phyloP scores from a whole-genome alignment of 306 rosid species.

The Lagenaria siceraria region DNA sequence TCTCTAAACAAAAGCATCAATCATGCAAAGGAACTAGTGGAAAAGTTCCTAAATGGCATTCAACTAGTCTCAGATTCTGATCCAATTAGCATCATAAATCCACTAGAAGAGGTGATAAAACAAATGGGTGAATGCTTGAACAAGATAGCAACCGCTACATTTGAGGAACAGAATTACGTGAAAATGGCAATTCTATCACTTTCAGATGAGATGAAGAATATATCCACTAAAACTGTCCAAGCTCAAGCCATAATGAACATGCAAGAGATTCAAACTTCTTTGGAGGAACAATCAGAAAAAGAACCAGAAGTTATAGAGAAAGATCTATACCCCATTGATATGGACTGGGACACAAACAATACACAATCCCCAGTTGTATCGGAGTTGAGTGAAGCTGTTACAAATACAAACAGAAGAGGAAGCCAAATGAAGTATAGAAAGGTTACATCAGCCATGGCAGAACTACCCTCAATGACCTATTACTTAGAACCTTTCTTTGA shows the following conservation, averaged over 20 bases:
- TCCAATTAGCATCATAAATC: slow-evolving; percentile 5
- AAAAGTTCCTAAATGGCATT: slow-evolving; percentile 17
- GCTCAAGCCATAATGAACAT: not conserved
- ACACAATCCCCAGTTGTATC: slow-evolving; percentile 1
- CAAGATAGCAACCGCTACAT: slow-evolving; percentile 21
- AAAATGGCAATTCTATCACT: slow-evolving; percentile 19
- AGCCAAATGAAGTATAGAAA: slow-evolving; percentile 4
- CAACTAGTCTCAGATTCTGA: slow-evolving; percentile 4
- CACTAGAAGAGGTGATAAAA: slow-evolving; percentile 21
- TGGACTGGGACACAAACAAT: slow-evolving; percentile 14
- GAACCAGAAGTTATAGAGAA: slow-evolving; percentile 11
- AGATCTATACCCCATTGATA: slow-evolving; percentile 27
- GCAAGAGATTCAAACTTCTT: slow-evolving; percentile 1
- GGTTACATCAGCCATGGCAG: not conserved
- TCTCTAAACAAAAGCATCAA: slow-evolving; percentile 19
- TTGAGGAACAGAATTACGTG: slow-evolving; percentile 23
- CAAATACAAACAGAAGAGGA: not conserved
- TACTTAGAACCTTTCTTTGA: slow-evolving; percentile 28
- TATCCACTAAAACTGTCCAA: not conserved
- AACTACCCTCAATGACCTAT: slow-evolving; percentile 10
- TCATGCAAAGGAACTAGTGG: slow-evolving; percentile 20
- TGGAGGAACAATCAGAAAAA: slow-evolving; percentile 8
- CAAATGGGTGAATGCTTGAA: slow-evolving; percentile 23
- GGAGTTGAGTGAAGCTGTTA: not conserved
- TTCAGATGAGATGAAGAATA: slow-evolving; percentile 28